Base-by-base conservation (phyloP, 805 yeast genomes). In the Saccharomyces eubayanus region DNA sequence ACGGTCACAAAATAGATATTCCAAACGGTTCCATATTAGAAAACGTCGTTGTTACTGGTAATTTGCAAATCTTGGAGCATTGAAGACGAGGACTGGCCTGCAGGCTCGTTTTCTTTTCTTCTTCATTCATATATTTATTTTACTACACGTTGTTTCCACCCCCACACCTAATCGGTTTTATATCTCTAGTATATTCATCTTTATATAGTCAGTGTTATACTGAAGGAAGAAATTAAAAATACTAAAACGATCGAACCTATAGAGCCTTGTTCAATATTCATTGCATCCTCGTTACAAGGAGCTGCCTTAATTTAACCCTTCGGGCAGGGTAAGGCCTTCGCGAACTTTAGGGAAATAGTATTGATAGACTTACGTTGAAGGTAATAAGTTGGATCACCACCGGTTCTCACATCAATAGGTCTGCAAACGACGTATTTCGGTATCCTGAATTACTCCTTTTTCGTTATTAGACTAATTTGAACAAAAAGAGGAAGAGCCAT, bases 41-140 rank as follows among this genome's bases (percentile, higher is more conserved):
- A 72, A 91, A 91, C 66, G 97, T 91, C 52, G 98, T 91, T 59
- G 88, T 91, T 63, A 91, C 97, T 51, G 97, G 97, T 70, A 89
- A 87, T 75, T 80, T 91, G 73, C 88, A 94, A 63, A 90, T 91
- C 65, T 79, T 91, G 66, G 97, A 91, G 75, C 97, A 90, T 73
- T 90, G 72, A 62, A 16, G 43, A 4, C 20, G 12, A 11, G 21
- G 43, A 24, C 20, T 16, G 21, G 43, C 43, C 20, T 36, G 43
- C 43, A 36, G 9, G 16, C 43, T 4, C 6, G 8, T 16, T 16
- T 36, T 16, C 20, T 8, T 21, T 36, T 36, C 20, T n/a, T 6
- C 43, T 36, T 24, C 43, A 16, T 10, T 16, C 6, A 16, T 16
- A 16, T 36, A 36, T 36, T 36, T 16, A 16, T 36, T 36, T 12